These are phyloP conservation scores for Aspergillus sp. DNA, from an alignment of 2,329 filamentous ascomycete species.

Conservation along the genomic window DNA sequence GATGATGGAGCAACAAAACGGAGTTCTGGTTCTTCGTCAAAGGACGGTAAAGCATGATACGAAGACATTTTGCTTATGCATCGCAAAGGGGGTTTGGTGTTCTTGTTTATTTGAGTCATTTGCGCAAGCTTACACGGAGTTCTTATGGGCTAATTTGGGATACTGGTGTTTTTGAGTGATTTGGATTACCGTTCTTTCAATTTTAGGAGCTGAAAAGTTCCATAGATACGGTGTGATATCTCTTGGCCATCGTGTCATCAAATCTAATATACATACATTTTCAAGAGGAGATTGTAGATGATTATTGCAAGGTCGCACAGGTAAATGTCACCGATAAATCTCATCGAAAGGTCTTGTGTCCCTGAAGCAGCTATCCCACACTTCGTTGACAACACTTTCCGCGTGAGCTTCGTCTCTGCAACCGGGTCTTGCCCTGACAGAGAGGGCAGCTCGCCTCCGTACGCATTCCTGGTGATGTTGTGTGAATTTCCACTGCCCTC, in stretches of 20 bases:
- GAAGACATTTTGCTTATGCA: slow-evolving; percentile 13
- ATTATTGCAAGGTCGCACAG: background rate
- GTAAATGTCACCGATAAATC: slow-evolving; percentile 60
- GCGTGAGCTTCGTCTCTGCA: slow-evolving; percentile 84
- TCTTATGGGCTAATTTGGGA: background rate
- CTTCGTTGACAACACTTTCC: slow-evolving; percentile 80
- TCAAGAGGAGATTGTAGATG: background rate
- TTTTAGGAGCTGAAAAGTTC: background rate
- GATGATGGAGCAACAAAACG: slow-evolving; percentile 40
- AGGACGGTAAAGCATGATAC: slow-evolving; percentile 24
- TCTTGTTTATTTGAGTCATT: slow-evolving; percentile 3
- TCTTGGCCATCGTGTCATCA: background rate
- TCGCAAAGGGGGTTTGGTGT: slow-evolving; percentile 3
- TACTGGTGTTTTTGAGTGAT: background rate
- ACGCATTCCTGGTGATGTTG: slow-evolving; percentile 94
- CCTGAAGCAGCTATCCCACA: slow-evolving; percentile 96
- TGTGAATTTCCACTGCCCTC: slow-evolving; percentile 79
- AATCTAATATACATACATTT: background rate
- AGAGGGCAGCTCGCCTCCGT: slow-evolving; percentile 67
- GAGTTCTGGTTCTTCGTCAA: slow-evolving; percentile 31
- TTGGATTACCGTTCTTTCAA: background rate
- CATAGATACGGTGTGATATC: background rate
- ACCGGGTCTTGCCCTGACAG: slow-evolving; percentile 65
- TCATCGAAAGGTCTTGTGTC: slow-evolving; percentile 96
- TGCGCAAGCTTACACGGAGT: no score